Evolutionary conservation across 805 yeast species (phyloP).

Genomic region (Candida sanyiensis): DNA sequence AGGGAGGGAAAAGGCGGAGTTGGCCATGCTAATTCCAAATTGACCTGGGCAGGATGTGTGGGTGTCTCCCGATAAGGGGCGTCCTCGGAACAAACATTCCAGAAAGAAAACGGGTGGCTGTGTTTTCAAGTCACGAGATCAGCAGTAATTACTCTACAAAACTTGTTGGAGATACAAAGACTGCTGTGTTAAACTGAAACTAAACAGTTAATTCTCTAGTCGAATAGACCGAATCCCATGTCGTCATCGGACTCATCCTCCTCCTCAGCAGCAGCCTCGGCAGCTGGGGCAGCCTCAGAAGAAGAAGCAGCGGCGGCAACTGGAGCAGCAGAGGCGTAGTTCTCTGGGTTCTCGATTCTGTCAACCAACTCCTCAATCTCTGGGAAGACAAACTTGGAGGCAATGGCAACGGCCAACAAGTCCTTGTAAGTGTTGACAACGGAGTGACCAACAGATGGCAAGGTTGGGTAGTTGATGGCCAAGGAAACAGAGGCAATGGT

Average conservation of each 20-base stretch:
- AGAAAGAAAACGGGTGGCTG: not conserved
- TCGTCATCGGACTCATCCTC: slow-evolving; percentile 61
- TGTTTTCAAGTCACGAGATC: too few species aligned
- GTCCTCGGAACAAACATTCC: not conserved
- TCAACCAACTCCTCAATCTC: slow-evolving; percentile 99
- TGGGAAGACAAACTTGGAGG: slow-evolving; percentile 98
- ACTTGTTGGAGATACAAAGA: not conserved
- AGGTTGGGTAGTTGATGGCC: slow-evolving; percentile 98
- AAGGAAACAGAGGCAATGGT: slow-evolving; percentile 93
- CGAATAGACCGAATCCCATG: slow-evolving; percentile 99
- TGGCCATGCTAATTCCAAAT: not conserved
- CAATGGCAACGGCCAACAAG: slow-evolving; percentile 94
- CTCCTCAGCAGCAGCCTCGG: slow-evolving; percentile 67
- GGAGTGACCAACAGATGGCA: slow-evolving; percentile 98
- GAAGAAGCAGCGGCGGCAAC: slow-evolving; percentile 83
- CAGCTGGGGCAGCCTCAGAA: slow-evolving; percentile 64
- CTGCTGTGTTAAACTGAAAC: not conserved
- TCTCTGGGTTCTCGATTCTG: slow-evolving; percentile 99
- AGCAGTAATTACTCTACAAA: not conserved
- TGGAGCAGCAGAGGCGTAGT: slow-evolving; percentile 99
- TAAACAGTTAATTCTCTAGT: slow-evolving; percentile 44
- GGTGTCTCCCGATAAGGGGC: not conserved
- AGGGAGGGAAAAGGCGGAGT: not conserved
- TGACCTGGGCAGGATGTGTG: not conserved
- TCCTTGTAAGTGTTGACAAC: slow-evolving; percentile 99